Evolutionary conservation across 768 basidiomycete genomes (phyloP).

Genomic region (Amanita molliuscula): DNA sequence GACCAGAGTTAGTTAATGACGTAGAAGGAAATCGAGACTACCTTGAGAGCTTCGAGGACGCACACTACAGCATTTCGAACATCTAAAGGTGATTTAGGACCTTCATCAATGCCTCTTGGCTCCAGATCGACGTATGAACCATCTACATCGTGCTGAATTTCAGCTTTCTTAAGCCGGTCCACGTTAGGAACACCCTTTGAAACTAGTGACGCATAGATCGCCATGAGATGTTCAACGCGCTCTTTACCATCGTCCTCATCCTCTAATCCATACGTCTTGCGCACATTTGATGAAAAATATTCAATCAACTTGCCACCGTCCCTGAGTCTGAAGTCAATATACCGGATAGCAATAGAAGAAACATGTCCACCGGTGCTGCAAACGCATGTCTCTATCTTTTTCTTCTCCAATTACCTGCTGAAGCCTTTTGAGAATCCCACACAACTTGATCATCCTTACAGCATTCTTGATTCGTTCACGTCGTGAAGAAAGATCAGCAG

Average conservation of each 20-base stretch:
- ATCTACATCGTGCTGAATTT: neutral
- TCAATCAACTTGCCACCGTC: conserved; percentile 1
- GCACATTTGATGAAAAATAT: conserved; percentile 2
- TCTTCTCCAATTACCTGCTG: conserved; percentile 5
- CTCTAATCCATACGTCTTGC: neutral
- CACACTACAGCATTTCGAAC: no score
- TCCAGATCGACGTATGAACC: conserved; percentile 1
- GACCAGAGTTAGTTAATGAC: no score
- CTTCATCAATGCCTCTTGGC: neutral
- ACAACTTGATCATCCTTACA: conserved; percentile 4
- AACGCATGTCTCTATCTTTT: neutral
- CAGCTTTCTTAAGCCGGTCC: no score
- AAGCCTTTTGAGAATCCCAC: conserved; percentile 2
- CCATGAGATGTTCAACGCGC: neutral
- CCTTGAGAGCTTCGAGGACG: no score
- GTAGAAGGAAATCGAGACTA: no score
- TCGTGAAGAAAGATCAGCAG: conserved; percentile 5
- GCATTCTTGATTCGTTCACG: conserved; percentile 6
- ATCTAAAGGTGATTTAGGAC: neutral
- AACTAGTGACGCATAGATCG: no score
- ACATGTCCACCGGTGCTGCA: no score
- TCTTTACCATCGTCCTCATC: conserved; percentile 1
- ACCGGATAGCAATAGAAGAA: no score
- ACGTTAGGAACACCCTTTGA: no score
- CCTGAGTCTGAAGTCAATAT: no score